These are phyloP conservation scores for Ramularia collo-cygni DNA, from an alignment of 2,329 filamentous ascomycete genomes.

Conservation along the genomic window DNA sequence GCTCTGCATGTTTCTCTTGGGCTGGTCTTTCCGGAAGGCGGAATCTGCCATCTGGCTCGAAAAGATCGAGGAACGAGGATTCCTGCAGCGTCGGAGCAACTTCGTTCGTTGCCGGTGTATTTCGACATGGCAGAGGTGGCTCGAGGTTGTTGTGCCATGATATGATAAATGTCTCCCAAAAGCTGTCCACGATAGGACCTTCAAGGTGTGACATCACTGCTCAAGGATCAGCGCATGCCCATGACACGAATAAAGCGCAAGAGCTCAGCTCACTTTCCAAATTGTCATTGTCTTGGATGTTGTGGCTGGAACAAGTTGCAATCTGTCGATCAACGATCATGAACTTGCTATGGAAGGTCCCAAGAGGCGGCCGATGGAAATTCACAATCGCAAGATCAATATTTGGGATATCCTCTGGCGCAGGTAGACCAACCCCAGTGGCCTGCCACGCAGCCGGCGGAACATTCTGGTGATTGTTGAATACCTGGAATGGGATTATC, in stretches of 20 bases:
- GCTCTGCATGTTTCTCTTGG: conserved; percentile 42
- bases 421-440: conserved; percentile 51
- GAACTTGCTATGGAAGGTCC: conserved; percentile 73
- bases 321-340: conserved; percentile 67
- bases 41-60: conserved; percentile 25
- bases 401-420: conserved; percentile 59
- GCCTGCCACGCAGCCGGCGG: conserved; percentile 52
- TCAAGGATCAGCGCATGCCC: conserved; percentile 35
- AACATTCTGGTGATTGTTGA: conserved; percentile 60
- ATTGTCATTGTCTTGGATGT: conserved; percentile 67
- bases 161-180: conserved; percentile 68
- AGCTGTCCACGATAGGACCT: conserved; percentile 66
- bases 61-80: conserved; percentile 26
- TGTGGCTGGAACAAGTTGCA: conserved; percentile 70
- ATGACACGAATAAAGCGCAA: too few relatives aligned
- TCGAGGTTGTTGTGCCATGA: conserved; percentile 61
- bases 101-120: conserved; percentile 42
- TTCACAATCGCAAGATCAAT: conserved; percentile 68
- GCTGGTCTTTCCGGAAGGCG: conserved; percentile 20
- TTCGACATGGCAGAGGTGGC: conserved; percentile 52
- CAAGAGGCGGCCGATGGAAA: conserved; percentile 61
- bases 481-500: conserved; percentile 28
- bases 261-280: conserved; percentile 45
- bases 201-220: conserved; percentile 65
- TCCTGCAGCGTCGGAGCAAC: conserved; percentile 29